These are phyloP conservation scores for Ampelocalamus luodianensis DNA, from an alignment of 176 grass and related monocot species.

Conservation along the genomic window DNA sequence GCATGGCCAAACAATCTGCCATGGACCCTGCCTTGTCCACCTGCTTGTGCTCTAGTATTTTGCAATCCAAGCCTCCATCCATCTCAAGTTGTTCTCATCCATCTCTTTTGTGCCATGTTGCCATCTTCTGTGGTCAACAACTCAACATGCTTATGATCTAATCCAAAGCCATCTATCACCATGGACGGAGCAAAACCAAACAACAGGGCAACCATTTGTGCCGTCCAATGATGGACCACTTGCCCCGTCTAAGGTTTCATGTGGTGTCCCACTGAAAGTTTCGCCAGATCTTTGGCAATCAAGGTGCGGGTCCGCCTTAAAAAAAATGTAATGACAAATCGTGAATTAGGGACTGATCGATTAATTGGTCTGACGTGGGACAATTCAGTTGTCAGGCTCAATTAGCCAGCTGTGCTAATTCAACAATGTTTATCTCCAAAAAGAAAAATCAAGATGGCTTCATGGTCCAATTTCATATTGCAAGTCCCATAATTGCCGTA, in stretches of 20 bases:
- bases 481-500: neutral
- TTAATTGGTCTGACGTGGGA: neutral
- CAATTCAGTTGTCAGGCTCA: neutral
- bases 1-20: neutral
- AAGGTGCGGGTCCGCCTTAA: neutral
- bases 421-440: slow-evolving; percentile 14
- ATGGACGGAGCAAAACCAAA: slow-evolving; percentile 19
- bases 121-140: slow-evolving; percentile 26
- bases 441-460: neutral
- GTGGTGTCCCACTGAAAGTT: slow-evolving; percentile 30
- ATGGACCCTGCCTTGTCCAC: neutral
- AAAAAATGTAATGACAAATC: neutral
- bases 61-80: slow-evolving; percentile 20
- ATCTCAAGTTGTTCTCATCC: neutral
- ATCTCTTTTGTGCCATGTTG: slow-evolving; percentile 7
- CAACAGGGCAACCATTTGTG: slow-evolving; percentile 17
- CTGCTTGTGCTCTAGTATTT: neutral
- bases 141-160: neutral
- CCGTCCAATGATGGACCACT: slow-evolving; percentile 33
- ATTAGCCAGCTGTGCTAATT: slow-evolving; percentile 15
- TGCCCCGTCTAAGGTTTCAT: slow-evolving; percentile 38
- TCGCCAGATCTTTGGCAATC: slow-evolving; percentile 46
- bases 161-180: neutral
- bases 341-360: neutral
- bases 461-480: neutral